Evolutionary conservation across 345 rosid genomes (phyloP).

Genomic region (Carallia brachiata): DNA sequence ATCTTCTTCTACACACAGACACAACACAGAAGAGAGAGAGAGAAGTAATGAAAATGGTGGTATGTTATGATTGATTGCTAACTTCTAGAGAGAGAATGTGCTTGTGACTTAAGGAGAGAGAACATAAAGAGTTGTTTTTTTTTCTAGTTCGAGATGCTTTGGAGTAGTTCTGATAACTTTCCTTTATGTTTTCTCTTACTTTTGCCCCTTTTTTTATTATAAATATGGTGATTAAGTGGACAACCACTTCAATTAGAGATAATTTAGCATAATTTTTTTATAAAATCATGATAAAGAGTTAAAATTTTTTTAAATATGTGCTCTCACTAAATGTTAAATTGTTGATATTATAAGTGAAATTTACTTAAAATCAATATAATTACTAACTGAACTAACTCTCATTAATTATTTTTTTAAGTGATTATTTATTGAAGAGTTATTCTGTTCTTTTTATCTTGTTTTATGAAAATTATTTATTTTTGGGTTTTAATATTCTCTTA

Average conservation of each 20-base stretch:
- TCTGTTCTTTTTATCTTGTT: no score
- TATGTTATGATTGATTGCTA: background rate
- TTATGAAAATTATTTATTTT: background rate
- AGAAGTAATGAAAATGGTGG: background rate
- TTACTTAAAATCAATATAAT: no score
- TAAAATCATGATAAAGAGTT: no score
- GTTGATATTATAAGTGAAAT: no score
- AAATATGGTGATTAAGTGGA: no score
- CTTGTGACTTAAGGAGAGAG: background rate
- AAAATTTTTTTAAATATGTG: no score
- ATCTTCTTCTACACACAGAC: background rate
- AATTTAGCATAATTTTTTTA: no score
- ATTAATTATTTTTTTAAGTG: background rate
- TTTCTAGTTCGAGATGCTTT: background rate
- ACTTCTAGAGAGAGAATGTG: background rate
- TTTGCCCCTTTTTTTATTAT: background rate
- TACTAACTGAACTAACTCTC: no score
- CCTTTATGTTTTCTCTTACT: background rate
- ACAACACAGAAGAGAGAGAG: background rate
- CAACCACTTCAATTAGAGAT: no score
- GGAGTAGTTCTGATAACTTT: background rate
- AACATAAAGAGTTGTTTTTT: background rate
- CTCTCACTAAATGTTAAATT: no score
- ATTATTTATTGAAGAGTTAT: background rate
- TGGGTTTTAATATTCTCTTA: background rate